Evolutionary conservation across 1,284 basidiomycete genomes (phyloP), one percentile per base, ranked within the genome.

Genomic region (Ganoderma leucocontextum): DNA sequence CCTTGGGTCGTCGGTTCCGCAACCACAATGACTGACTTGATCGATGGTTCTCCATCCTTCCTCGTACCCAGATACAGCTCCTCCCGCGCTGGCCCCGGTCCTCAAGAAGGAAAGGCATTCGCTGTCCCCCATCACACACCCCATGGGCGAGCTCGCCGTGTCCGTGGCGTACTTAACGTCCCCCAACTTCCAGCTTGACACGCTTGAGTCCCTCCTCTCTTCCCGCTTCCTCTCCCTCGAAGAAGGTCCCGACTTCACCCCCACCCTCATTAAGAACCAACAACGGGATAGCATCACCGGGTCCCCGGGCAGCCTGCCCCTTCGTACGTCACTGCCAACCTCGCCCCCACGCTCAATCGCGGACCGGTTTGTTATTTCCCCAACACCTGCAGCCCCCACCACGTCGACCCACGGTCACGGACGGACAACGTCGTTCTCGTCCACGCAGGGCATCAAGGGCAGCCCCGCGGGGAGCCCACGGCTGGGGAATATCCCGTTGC

Each of bases 141-240:
- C 91, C 4, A 82, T 86, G 76, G 93, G 93, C 60, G 82, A 85
- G 0, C 84, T 94, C 64, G 80, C 83, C 0, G 82, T 94, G 60
- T 83, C 87, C 10, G 80, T 85, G 38, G 88, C 85, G 25, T 94
- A 92, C 78, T 85, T 94, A 58, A 82, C 86, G 13, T 80, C 84
- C 0, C 90, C 92, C 5, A 82, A 86, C 75, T 94, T 94, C 81
- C 84, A 88, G 70, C 80, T 93, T 38, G 92, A 93, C 77, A 89
- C 91, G 68, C 83, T 90, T 42, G 93, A 94, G 78, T 89, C 88
- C 1, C 79, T 94, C 2, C 82, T 94, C 13, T 91, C 90, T 1
- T 91, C 89, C 4, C 83, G 88, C n/a, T 91, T 94, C 75, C 82
- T 91, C 36, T 89, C 87, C 2, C 83, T 88, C 84, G 81, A 87